Evolutionary conservation across 2,329 filamentous ascomycete genomes (phyloP).

Genomic region (Tolypocladium tropicale): DNA sequence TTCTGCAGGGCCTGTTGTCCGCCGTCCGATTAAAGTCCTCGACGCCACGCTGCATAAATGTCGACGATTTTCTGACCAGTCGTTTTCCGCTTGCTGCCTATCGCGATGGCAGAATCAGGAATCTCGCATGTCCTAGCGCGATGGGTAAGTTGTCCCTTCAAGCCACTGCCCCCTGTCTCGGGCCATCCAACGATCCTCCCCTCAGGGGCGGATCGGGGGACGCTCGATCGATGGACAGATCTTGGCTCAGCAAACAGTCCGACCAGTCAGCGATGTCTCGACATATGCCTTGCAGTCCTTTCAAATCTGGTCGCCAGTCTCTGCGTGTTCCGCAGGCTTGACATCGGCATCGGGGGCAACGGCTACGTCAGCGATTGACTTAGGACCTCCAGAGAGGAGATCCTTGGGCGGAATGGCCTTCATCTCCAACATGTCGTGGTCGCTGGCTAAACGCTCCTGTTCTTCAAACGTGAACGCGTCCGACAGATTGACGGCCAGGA

Average conservation of each 20-base stretch:
- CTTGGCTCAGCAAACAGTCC: not conserved
- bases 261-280: not conserved
- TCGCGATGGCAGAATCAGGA: not conserved
- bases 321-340: not conserved
- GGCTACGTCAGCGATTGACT: not conserved
- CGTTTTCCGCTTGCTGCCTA: not conserved
- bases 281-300: not conserved
- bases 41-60: not conserved
- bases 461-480: conserved; percentile 52
- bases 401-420: conserved; percentile 24
- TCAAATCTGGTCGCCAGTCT: not conserved
- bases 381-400: conserved; percentile 8
- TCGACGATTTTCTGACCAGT: not conserved
- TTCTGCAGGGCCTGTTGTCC: not conserved
- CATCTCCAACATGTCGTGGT: conserved; percentile 38
- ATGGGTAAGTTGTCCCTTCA: not conserved
- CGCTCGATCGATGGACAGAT: not conserved
- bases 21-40: not conserved
- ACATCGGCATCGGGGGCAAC: not conserved
- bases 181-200: no score
- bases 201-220: no score
- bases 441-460: conserved; percentile 39
- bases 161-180: not conserved
- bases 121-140: not conserved
- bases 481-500: conserved; percentile 53